Conservation (phyloP, 179 eudicot species). For the Nepenthes alata region DNA sequence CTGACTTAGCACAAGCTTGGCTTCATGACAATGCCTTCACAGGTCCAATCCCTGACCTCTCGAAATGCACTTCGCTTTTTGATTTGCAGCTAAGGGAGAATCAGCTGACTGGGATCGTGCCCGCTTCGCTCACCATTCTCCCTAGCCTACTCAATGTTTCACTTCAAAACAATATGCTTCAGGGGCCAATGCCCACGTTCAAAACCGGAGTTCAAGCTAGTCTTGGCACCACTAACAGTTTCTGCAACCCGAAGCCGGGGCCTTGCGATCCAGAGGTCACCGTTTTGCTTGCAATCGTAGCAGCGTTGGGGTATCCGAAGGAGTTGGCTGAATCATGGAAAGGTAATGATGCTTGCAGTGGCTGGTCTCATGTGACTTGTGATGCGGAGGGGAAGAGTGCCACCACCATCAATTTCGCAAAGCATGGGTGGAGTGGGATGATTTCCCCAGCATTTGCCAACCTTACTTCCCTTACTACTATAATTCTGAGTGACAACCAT, state of each 20-base stretch:
- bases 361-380: slow-evolving; percentile 31
- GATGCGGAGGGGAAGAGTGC: slow-evolving; percentile 15
- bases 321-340: slow-evolving; percentile 22
- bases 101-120: slow-evolving; percentile 22
- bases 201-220: slow-evolving; percentile 11
- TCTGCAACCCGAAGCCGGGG: slow-evolving; percentile 18
- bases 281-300: slow-evolving; percentile 15
- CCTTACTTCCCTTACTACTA: slow-evolving; percentile 22
- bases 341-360: slow-evolving; percentile 22
- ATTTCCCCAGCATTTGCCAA: slow-evolving; percentile 31
- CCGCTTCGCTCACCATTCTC: slow-evolving; percentile 13
- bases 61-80: slow-evolving; percentile 17
- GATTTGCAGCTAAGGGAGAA: slow-evolving; percentile 32
- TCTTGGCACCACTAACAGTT: slow-evolving; percentile 15
- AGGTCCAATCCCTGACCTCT: slow-evolving; percentile 22
- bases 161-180: slow-evolving; percentile 23
- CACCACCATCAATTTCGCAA: slow-evolving; percentile 21
- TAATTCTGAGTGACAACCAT: slow-evolving; percentile 20
- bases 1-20: slow-evolving; percentile 23
- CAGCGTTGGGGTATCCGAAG: slow-evolving; percentile 20
- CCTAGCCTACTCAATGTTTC: slow-evolving; percentile 18
- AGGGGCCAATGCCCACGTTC: slow-evolving; percentile 27
- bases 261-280: slow-evolving; percentile 26
- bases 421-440: slow-evolving; percentile 18
- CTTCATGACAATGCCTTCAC: slow-evolving; percentile 21